Evolutionary conservation across 2,329 filamentous ascomycete genomes (phyloP).

Genomic region (Exophiala aquamarina): DNA sequence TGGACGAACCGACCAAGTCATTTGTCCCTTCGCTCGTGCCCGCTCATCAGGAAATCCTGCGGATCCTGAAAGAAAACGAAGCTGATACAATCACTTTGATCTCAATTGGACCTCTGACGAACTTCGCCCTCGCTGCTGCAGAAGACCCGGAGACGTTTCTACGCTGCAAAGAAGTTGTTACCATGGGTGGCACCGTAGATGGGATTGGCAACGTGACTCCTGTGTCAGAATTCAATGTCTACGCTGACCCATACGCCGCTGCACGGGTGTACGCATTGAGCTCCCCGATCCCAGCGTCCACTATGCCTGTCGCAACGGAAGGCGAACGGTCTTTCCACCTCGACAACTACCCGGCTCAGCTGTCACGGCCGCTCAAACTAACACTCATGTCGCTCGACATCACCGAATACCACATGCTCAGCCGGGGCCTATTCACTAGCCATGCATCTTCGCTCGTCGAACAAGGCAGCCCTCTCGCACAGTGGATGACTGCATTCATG

Average conservation of each 20-base stretch:
- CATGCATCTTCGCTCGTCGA: conserved; percentile 57
- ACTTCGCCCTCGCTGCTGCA: conserved; percentile 82
- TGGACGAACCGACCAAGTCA: conserved; percentile 42
- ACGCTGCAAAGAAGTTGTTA: conserved; percentile 82
- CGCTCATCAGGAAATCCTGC: conserved; percentile 85
- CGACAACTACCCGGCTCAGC: conserved; percentile 63
- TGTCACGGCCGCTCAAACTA: conserved; percentile 65
- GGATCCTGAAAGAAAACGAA: conserved; percentile 77
- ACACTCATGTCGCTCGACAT: conserved; percentile 76
- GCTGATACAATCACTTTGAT: conserved; percentile 84
- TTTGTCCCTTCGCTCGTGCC: conserved; percentile 75
- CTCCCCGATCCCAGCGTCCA: conserved; percentile 70
- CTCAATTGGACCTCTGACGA: conserved; percentile 89
- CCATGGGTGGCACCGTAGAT: conserved; percentile 89
- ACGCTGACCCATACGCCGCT: conserved; percentile 78
- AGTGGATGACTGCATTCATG: conserved; percentile 73
- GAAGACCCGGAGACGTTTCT: conserved; percentile 89
- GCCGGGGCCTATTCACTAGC: conserved; percentile 58
- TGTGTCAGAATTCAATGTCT: conserved; percentile 91
- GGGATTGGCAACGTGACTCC: conserved; percentile 79
- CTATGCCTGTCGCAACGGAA: conserved; percentile 67
- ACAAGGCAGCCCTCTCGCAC: conserved; percentile 64
- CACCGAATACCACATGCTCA: conserved; percentile 69
- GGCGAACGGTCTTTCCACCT: conserved; percentile 35
- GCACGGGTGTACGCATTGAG: conserved; percentile 77